Conservation (phyloP, 1,284 basidiomycete genomes). For the Boletus mariae region DNA sequence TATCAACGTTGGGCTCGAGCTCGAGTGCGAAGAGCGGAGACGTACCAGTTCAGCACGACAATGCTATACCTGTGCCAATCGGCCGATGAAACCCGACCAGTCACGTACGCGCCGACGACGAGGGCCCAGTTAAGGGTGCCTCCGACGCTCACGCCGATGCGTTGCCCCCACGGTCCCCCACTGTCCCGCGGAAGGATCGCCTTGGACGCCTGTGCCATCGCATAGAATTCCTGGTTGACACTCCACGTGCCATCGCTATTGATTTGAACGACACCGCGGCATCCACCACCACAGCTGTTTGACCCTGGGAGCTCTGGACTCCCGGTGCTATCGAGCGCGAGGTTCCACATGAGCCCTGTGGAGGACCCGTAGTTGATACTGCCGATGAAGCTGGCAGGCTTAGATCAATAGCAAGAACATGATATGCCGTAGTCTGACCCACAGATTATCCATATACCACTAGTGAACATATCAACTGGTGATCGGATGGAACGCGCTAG, state of each 20-base stretch:
- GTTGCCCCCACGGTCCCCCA: constrained; percentile 64
- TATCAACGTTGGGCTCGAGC: too few species aligned
- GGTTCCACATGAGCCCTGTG: constrained; percentile 68
- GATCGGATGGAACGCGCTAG: not conserved
- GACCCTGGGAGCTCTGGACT: constrained; percentile 63
- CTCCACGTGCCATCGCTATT: constrained; percentile 60
- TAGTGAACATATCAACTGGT: constrained; percentile 25
- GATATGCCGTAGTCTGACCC: constrained; percentile 15
- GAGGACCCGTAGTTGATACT: constrained; percentile 45
- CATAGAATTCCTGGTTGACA: constrained; percentile 72
- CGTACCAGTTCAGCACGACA: constrained; percentile 63
- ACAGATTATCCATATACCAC: constrained; percentile 78
- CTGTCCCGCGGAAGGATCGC: constrained; percentile 65
- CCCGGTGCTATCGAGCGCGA: constrained; percentile 60
- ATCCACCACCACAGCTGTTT: constrained; percentile 59
- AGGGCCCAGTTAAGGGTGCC: constrained; percentile 59
- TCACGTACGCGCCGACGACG: constrained; percentile 61
- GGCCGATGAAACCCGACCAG: constrained; percentile 46
- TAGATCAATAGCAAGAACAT: not conserved
- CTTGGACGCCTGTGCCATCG: constrained; percentile 72
- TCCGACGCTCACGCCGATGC: constrained; percentile 59
- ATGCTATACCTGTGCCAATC: constrained; percentile 67
- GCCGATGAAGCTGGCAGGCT: constrained; percentile 38
- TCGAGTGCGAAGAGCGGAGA: not conserved
- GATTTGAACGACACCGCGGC: constrained; percentile 61